Evolutionary conservation across 2,329 filamentous ascomycete genomes (phyloP), one percentile per base, ranked within the genome.

Genomic region (Microdochium paspali): DNA sequence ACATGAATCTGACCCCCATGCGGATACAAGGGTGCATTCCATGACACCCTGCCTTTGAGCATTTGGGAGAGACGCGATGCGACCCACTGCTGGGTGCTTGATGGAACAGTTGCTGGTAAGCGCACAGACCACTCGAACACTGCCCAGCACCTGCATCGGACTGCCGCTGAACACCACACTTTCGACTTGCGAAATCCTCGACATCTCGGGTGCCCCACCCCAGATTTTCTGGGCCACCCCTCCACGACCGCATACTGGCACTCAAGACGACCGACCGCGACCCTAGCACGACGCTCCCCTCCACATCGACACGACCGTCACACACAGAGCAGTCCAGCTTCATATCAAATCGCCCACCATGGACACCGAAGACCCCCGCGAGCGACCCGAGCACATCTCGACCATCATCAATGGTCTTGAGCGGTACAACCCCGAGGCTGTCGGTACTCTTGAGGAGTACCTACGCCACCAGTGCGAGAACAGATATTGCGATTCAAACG

Each of bases 401-500:
- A 77, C 74, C 68, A 96, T 98, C 64, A 89, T 98, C 65, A 95
- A 91, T 72, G 91, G 93, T 59, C 87, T 98, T 54, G 93, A 98
- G 71, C 82, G 93, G 63, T 98, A 98, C 76, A 98, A 98, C 71
- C 93, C 93, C 39, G 93, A 98, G 75, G 95, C 93, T 46, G 95
- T 94, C 45, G 80, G 81, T 53, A 79, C 87, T 56, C 93, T 98
- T 69, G 91, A 98, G 77, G 85, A 88, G 67, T 98, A 98, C 71
- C 85, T 98, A 53, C 79, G 80, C 63, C 84, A 90, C 69, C 93
- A 98, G 73, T 98, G 93, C 76, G 91, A 97, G 71, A 84, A 87
- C 69, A 85, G 90, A 72, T 90, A 86, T 59, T 90, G 89, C 71
- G 93, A 98, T 71, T 88, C 85, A 76, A 97, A 96, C 71, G 90